Evolutionary conservation across 2,329 filamentous ascomycete genomes (phyloP), one percentile per base, ranked within the genome.

Genomic region (Elsinoe fawcettii): DNA sequence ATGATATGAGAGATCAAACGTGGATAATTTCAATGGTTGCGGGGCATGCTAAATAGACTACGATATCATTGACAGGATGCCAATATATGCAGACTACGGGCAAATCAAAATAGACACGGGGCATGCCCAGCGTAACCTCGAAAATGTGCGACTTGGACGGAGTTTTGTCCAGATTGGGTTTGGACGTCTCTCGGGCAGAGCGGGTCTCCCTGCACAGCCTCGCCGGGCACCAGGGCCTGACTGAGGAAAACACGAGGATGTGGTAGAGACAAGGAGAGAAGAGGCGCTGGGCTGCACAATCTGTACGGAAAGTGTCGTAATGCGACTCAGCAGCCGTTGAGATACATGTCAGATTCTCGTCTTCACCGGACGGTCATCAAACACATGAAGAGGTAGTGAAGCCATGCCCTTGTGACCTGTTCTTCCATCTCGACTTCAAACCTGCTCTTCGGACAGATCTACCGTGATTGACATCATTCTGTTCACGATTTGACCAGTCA

Each of bases 331-430:
- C 11, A 37, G 12, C 7, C 30, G 34, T 53, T 39, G 49, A 37
- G 30, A 25, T 53, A 53, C 49, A 53, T 53, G 49, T 53, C 49
- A 53, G 49, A 53, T 46, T 51, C 32, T 53, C 49, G 49, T 36
- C 34, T 39, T 53, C 22, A n/a, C 47, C 18, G 39, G 27, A 34
- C 14, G 5, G n/a, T 11, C 6, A 12, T 36, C 3, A 14, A 37
- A 23, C 25, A 39, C 34, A 34, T 27, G 14, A 22, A 53, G 27
- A 30, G 27, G 27, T 30, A 5, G 27, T 30, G 14, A 32, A n/a
- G n/a, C n/a, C 9, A 11, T 30, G 27, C 32, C 5, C 23, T 25
- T 32, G 18, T 49, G 25, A 30, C 22, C 39, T 12, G 12, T 34
- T 27, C 25, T 12, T n/a, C 44, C 8, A 30, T 30, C 23, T 49